A percentile compares a stretch with the other conserved stretches of the same genome.
Evolutionary conservation across 805 yeast species (phyloP).

Genomic region (Candida dajiaensis): DNA sequence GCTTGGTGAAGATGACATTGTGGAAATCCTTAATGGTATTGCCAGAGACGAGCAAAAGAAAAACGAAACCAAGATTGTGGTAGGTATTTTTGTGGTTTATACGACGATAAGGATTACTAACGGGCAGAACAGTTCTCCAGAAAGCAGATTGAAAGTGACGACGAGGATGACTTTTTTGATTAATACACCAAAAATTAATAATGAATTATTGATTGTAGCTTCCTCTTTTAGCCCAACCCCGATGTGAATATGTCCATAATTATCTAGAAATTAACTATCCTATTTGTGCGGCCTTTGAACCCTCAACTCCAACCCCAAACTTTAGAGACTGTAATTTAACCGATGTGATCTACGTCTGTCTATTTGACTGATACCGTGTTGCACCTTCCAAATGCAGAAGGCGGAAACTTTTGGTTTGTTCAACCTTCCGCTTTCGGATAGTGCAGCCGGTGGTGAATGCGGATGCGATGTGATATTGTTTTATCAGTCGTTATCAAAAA

Average conservation of each 20-base stretch:
- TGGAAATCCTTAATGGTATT: slow-evolving; percentile 74
- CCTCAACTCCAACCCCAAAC: no score
- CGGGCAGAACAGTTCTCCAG: slow-evolving; percentile 14
- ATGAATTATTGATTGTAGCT: background rate
- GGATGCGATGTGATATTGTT: no score
- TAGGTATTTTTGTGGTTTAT: background rate
- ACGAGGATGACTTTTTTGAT: slow-evolving; percentile 42
- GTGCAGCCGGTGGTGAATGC: slow-evolving; percentile 5
- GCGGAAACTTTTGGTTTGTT: background rate
- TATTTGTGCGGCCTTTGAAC: no score
- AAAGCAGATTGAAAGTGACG: slow-evolving; percentile 17
- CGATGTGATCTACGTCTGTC: no score
- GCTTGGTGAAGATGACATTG: slow-evolving; percentile 77
- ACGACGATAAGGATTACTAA: background rate
- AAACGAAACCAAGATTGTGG: slow-evolving; percentile 55
- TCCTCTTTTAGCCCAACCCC: background rate
- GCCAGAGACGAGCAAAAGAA: slow-evolving; percentile 66
- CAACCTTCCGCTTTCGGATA: slow-evolving; percentile 9
- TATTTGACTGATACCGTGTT: background rate
- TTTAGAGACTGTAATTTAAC: no score
- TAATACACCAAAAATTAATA: slow-evolving; percentile 13
- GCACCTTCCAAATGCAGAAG: background rate
- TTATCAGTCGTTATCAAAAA: background rate
- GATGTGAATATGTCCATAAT: no score
- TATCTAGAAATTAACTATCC: no score